Percentiles rank a stretch among this genome's conserved stretches.
phyloP scores from a whole-genome alignment of 202 grass and related monocot species.

The Setaria italica region DNA sequence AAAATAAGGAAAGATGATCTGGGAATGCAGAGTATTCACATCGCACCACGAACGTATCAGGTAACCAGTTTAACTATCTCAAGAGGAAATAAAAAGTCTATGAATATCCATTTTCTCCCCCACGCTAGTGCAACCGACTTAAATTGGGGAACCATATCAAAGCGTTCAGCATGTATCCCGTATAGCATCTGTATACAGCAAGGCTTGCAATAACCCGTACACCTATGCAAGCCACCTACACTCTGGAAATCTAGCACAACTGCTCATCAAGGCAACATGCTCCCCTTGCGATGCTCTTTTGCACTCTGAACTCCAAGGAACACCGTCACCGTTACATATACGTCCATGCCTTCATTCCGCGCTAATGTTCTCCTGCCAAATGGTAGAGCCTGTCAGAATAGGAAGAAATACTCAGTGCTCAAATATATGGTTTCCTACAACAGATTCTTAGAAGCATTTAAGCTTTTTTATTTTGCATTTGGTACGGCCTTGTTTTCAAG shows the following conservation, averaged over 20 bases:
- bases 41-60: neutral
- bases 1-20: neutral
- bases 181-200: slow-evolving; percentile 7
- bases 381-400: slow-evolving; percentile 20
- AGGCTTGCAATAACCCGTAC: neutral
- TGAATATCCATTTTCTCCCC: neutral
- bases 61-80: neutral
- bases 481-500: neutral
- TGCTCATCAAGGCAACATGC: neutral
- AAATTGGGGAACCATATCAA: neutral
- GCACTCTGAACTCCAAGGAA: slow-evolving; percentile 3
- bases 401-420: slow-evolving; percentile 13
- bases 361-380: slow-evolving; percentile 19
- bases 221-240: neutral
- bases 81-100: neutral
- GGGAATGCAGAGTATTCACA: neutral
- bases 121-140: neutral
- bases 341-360: neutral
- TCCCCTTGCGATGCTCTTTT: neutral
- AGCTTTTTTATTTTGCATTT: neutral
- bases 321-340: neutral
- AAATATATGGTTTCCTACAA: neutral
- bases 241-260: neutral
- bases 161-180: neutral
- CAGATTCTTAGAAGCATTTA: neutral